phyloP scores from a whole-genome alignment of 202 grass and related monocot genomes.

The Saccharum hybrid region DNA sequence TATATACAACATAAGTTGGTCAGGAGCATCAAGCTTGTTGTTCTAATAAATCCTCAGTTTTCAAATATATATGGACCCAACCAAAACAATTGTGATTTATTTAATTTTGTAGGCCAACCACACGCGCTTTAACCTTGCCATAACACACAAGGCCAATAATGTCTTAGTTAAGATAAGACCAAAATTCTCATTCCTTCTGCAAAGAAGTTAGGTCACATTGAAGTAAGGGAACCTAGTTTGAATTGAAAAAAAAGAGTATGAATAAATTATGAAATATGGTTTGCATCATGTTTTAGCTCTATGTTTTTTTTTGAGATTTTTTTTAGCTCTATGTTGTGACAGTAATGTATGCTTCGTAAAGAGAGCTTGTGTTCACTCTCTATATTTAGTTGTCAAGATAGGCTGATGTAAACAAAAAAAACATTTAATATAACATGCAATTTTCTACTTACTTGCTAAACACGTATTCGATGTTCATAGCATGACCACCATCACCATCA shows the following conservation, averaged over 20 bases:
- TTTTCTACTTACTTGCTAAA: conserved; percentile 30
- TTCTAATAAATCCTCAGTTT: not conserved
- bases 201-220: not conserved
- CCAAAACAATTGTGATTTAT: not conserved
- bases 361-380: not conserved
- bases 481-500: not conserved
- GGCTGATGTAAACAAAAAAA: not conserved
- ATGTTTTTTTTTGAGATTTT: too few relatives aligned
- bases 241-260: not conserved
- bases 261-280: not conserved
- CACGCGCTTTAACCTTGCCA: not conserved
- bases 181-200: not conserved
- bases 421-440: not conserved
- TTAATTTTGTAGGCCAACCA: not conserved
- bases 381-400: not conserved
- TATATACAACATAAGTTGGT: not conserved
- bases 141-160: not conserved
- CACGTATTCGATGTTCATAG: not conserved
- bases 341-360: not conserved
- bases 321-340: not conserved
- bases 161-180: too few relatives aligned
- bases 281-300: not conserved
- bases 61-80: not conserved
- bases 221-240: not conserved
- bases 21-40: not conserved